Base-by-base conservation (phyloP, 495 filamentous ascomycete species). In the Penicillium desertorum region DNA sequence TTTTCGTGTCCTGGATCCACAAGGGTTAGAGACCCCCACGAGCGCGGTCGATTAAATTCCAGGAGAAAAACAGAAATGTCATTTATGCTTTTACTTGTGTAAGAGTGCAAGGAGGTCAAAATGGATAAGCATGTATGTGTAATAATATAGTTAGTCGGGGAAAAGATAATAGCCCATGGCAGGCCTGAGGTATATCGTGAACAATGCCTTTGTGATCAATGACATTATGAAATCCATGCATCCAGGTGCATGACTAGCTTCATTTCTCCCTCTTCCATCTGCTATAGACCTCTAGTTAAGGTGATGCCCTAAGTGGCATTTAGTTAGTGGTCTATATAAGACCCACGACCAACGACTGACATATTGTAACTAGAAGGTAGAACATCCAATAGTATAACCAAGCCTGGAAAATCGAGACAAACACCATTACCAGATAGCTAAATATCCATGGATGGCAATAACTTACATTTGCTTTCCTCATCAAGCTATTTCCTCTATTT, bases 1-100 rank as follows among this genome's bases (percentile, higher is more conserved):
- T 36, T 27, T 45, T 45, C 52, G 52, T 41, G 51, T 53, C 52
- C 36, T 32, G 51, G 51, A 27, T 53, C 51, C 49, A 52, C 27
- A 32, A 41, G 19, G 41, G 41, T 14, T 45, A 23, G 29, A 36
- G 29, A 45, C 10, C 51, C 51, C 42, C 51, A 54, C 27, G 42
- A 36, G 19, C 8, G n/a, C 45, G 49, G 49, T 22, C 36, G 45
- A 20, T 19, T 17, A 48, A 27, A 39, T 39, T 39, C 16, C 16
- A 27, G 6, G 17, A 16, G 44, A 19, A 36, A 37, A 50, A 50
- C 32, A 36, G 1, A n/a, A 12, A 50, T 6, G 14, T 46, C 11
- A 27, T n/a, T 7, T 46, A 29, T n/a, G 5, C 23, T 27, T 25
- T 46, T 12, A 9, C 20, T 44, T 44, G 42, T 5, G 14, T 12